Evolutionary conservation across 352 stramenopile genomes (phyloP).

Genomic region (Phytophthora hibernalis): DNA sequence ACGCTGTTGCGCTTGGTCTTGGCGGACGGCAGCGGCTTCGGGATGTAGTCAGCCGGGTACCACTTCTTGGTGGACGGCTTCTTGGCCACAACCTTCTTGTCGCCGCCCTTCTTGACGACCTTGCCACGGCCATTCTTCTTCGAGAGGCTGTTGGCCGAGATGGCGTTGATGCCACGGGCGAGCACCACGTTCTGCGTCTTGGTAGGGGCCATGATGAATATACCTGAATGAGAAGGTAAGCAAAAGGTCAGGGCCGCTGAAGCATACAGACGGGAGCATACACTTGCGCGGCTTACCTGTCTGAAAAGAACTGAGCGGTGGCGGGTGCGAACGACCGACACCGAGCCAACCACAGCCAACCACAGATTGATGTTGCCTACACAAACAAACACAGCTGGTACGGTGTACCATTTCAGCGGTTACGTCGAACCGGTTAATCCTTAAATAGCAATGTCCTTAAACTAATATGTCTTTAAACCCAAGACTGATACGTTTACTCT

Average conservation of each 20-base stretch:
- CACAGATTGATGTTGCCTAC: slow-evolving; percentile 23
- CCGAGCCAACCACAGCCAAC: slow-evolving; percentile 35
- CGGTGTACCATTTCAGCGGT: slow-evolving; percentile 15
- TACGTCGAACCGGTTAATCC: neutral
- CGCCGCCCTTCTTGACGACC: slow-evolving; percentile 62
- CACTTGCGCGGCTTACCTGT: slow-evolving; percentile 51
- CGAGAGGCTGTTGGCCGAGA: slow-evolving; percentile 67
- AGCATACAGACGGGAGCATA: too few species aligned
- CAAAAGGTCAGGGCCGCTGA: neutral
- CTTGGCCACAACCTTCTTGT: slow-evolving; percentile 70
- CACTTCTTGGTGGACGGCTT: slow-evolving; percentile 72
- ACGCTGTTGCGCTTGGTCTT: slow-evolving; percentile 77
- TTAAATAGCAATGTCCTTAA: too few species aligned
- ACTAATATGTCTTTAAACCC: too few species aligned
- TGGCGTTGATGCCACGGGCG: slow-evolving; percentile 82
- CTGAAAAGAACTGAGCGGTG: slow-evolving; percentile 61
- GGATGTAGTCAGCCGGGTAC: slow-evolving; percentile 78
- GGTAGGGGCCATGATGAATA: slow-evolving; percentile 58
- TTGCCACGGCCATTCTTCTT: slow-evolving; percentile 72
- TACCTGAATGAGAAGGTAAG: slow-evolving; percentile 53
- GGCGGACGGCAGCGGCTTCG: slow-evolving; percentile 64
- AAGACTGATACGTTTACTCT: too few species aligned
- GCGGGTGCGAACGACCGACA: neutral
- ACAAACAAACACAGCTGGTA: slow-evolving; percentile 1
- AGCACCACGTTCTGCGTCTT: slow-evolving; percentile 76